Conservation (phyloP, 345 rosid genomes). For the Aegle marmelos region DNA sequence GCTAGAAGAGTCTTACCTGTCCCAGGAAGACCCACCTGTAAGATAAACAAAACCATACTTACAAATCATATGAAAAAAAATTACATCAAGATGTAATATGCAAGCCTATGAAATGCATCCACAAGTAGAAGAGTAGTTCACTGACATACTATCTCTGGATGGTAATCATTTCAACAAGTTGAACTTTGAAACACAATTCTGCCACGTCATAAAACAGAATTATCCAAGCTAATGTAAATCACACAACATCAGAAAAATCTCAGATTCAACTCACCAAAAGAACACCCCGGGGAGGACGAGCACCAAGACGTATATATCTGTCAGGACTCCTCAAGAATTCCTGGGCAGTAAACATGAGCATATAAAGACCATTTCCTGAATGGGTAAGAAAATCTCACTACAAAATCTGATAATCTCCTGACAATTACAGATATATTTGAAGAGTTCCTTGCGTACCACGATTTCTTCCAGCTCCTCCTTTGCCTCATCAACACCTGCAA, state of each 20-base stretch:
- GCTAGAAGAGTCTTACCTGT: slow-evolving; percentile 97
- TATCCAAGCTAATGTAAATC: background rate
- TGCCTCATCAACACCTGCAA: slow-evolving; percentile 98
- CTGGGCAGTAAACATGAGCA: slow-evolving; percentile 39
- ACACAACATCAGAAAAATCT: background rate
- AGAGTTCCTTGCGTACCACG: slow-evolving; percentile 52
- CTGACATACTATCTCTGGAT: background rate
- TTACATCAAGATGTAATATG: slow-evolving; percentile 1
- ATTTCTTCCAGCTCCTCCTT: slow-evolving; percentile 99
- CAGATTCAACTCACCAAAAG: slow-evolving; percentile 64
- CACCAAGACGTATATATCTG: slow-evolving; percentile 74
- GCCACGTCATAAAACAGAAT: background rate
- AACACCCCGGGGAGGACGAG: slow-evolving; percentile 98
- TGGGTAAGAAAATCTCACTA: slow-evolving; percentile 11
- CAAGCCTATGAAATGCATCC: background rate
- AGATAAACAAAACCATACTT: slow-evolving; percentile 18
- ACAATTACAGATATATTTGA: slow-evolving; percentile 2
- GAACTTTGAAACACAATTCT: background rate
- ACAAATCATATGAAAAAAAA: slow-evolving; percentile 2
- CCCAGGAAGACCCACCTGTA: slow-evolving; percentile 96
- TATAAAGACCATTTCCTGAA: slow-evolving; percentile 23
- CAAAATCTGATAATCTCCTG: slow-evolving; percentile 1
- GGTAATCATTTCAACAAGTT: background rate
- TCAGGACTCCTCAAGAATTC: slow-evolving; percentile 97
- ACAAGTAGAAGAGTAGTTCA: slow-evolving; percentile 1